Percentiles rank a stretch among this genome's conserved stretches.
Conservation (phyloP, 1,284 basidiomycete species). For the Cryptococcus jaspeensis region DNA sequence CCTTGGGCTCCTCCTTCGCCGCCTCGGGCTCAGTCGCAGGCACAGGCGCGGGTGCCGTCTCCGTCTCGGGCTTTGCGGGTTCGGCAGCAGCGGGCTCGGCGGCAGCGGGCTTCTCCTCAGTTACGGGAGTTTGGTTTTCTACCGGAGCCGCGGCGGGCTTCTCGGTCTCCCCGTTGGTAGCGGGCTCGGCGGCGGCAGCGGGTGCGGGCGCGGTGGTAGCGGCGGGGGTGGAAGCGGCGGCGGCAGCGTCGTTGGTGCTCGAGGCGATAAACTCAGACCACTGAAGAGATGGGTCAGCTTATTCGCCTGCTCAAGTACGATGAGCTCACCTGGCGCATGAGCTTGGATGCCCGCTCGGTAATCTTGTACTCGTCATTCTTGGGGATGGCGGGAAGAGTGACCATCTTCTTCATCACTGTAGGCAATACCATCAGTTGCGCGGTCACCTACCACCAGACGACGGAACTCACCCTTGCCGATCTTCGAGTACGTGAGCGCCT, state of each 20-base stretch:
- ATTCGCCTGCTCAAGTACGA: neutral
- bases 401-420: slow-evolving; percentile 87
- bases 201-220: slow-evolving; percentile 53
- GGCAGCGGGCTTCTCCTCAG: neutral
- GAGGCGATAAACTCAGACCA: slow-evolving; percentile 30
- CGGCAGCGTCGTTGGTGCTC: slow-evolving; percentile 24
- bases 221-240: slow-evolving; percentile 12
- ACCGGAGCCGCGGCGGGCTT: slow-evolving; percentile 9
- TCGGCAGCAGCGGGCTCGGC: slow-evolving; percentile 13
- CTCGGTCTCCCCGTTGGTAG: slow-evolving; percentile 11
- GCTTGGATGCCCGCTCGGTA: slow-evolving; percentile 62
- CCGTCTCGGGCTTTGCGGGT: slow-evolving; percentile 8
- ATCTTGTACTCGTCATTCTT: slow-evolving; percentile 83
- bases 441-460: neutral
- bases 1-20: slow-evolving; percentile 6
- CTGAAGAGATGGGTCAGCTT: slow-evolving; percentile 7
- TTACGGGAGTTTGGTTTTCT: slow-evolving; percentile 5
- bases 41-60: slow-evolving; percentile 10
- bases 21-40: slow-evolving; percentile 17
- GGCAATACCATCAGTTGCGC: neutral
- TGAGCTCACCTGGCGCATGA: slow-evolving; percentile 51
- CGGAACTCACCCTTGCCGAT: slow-evolving; percentile 70
- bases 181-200: slow-evolving; percentile 20
- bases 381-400: slow-evolving; percentile 69
- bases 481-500: slow-evolving; percentile 88